These are phyloP conservation scores for Trapa bicornis DNA, from an alignment of 345 rosid species.

Conservation along the genomic window DNA sequence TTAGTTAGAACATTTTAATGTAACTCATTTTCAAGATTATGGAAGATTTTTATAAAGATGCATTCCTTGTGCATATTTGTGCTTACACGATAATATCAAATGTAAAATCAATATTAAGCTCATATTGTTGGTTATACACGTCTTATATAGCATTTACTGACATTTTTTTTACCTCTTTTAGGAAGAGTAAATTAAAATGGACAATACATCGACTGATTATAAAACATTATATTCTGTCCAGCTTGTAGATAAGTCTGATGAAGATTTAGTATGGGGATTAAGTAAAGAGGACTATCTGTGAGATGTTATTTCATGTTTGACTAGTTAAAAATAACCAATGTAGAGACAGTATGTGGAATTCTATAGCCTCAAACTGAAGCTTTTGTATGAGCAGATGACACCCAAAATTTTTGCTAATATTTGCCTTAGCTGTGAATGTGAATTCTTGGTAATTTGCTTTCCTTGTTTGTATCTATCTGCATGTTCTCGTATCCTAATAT, in stretches of 20 bases:
- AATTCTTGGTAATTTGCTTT: too few species aligned
- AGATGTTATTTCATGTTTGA: background rate
- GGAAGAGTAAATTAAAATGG: too few species aligned
- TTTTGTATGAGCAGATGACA: background rate
- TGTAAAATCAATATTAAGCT: background rate
- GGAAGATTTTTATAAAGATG: background rate
- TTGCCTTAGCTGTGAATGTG: background rate
- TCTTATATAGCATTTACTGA: background rate
- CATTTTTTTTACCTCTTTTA: too few species aligned
- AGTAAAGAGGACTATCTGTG: background rate
- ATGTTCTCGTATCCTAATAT: background rate
- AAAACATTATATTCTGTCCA: background rate
- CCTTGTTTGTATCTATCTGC: background rate
- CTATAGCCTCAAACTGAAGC: background rate
- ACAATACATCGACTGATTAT: background rate
- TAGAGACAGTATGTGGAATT: background rate
- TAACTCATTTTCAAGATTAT: background rate
- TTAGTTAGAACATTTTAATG: too few species aligned
- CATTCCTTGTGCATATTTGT: too few species aligned
- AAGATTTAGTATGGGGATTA: background rate
- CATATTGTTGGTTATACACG: background rate
- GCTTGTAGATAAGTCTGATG: background rate
- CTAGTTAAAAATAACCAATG: background rate
- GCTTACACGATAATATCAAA: too few species aligned
- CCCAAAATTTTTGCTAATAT: background rate